Evolutionary conservation across 352 stramenopile genomes (phyloP), one percentile per base, ranked within the genome.

Genomic region (Globisporangium polare): DNA sequence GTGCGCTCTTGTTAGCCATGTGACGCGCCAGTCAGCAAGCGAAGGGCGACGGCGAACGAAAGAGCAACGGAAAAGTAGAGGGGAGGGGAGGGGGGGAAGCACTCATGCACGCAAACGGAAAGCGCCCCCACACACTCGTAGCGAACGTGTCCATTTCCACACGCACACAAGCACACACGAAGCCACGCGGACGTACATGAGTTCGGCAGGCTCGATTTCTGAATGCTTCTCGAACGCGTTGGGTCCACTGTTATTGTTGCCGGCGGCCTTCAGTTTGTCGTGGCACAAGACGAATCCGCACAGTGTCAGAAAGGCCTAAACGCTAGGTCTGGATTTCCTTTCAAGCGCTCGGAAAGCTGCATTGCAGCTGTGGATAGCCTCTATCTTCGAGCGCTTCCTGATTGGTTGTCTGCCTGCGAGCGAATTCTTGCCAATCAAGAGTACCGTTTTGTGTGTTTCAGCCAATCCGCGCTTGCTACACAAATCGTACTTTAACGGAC

Each of bases 211-310:
- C 27, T 35, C 24, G 46, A 13, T 54, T 54, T 54, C 47, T 29
- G 20, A 55, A 55, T 55, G 49, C 26, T 55, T 55, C 49, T 55
- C 49, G 49, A 55, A 55, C 27, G 27, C 49, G 4, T n/a, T 54
- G 15, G 27, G 17, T 54, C 49, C 17, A 54, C 3, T 37, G 35
- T 17, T 53, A 17, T 27, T 12, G 20, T 18, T 27, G 29, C 5
- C 29, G 29, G 29, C 29, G 2, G 43, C 20, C 43, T 50, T n/a
- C n/a, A n/a, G n/a, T n/a, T n/a, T n/a, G n/a, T n/a, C n/a, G n/a
- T n/a, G n/a, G n/a, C n/a, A n/a, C n/a, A n/a, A n/a, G n/a, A n/a
- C n/a, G n/a, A n/a, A n/a, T n/a, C n/a, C n/a, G n/a, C n/a, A n/a
- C n/a, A n/a, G n/a, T n/a, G n/a, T n/a, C n/a, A n/a, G n/a, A n/a